These are phyloP conservation scores for Angophora floribunda DNA, from an alignment of 345 rosid genomes.

Conservation along the genomic window DNA sequence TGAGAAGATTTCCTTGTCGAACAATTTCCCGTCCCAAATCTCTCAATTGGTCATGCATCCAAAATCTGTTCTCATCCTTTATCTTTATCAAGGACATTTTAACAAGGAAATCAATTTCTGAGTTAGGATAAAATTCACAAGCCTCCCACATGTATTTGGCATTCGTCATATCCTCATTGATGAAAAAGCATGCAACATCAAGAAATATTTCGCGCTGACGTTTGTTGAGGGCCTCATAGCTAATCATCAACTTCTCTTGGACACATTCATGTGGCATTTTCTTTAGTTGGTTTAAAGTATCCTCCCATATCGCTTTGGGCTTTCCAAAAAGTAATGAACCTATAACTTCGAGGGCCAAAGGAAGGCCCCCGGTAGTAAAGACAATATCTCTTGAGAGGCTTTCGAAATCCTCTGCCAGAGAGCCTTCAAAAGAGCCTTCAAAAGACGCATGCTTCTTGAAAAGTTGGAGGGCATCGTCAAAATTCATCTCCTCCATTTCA, in stretches of 20 bases:
- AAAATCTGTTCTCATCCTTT: too few species aligned
- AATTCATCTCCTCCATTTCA: background rate
- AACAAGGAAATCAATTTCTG: accelerated
- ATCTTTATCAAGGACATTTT: too few species aligned
- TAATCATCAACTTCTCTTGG: too few species aligned
- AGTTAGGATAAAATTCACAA: too few species aligned
- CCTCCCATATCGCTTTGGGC: background rate
- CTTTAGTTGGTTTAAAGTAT: accelerated
- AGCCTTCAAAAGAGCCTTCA: too few species aligned
- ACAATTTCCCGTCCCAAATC: too few species aligned
- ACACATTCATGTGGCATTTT: accelerated
- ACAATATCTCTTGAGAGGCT: background rate
- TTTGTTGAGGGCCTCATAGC: accelerated
- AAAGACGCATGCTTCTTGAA: background rate
- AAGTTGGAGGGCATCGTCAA: background rate
- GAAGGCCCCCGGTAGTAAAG: background rate
- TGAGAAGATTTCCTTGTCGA: accelerated
- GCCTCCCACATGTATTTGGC: too few species aligned
- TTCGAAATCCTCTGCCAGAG: accelerated
- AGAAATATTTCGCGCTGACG: accelerated
- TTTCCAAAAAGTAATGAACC: background rate
- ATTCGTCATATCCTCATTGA: too few species aligned
- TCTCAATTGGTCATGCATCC: too few species aligned
- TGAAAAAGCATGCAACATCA: too few species aligned
- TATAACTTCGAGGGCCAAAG: background rate